Percentiles rank a stretch among this genome's conserved stretches.
These are phyloP conservation scores for Pestalotiopsis sp. DNA, from an alignment of 2,329 filamentous ascomycete species.

Conservation along the genomic window DNA sequence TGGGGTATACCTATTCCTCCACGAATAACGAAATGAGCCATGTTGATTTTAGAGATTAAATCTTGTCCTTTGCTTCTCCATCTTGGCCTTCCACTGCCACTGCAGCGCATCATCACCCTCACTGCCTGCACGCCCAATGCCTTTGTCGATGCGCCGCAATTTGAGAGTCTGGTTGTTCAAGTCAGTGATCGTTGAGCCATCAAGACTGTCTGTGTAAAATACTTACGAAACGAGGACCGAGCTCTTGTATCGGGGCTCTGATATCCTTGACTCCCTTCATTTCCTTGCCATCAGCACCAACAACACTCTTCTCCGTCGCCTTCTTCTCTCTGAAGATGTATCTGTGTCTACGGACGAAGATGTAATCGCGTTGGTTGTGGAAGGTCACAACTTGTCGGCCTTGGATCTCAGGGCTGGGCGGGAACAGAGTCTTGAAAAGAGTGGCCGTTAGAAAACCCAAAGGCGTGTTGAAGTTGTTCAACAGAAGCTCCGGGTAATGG, in stretches of 20 bases:
- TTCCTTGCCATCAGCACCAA: conserved; percentile 78
- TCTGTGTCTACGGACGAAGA: conserved; percentile 60
- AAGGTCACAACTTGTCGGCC: conserved; percentile 90
- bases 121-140: conserved; percentile 71
- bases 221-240: conserved; percentile 64
- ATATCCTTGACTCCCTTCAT: conserved; percentile 86
- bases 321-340: conserved; percentile 93
- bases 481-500: conserved; percentile 85
- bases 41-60: conserved; percentile 76
- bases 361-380: conserved; percentile 69
- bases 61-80: conserved; percentile 91
- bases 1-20: neutral
- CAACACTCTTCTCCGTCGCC: conserved; percentile 82
- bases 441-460: conserved; percentile 86
- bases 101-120: conserved; percentile 76
- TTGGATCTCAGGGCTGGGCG: conserved; percentile 78
- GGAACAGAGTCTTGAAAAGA: conserved; percentile 80
- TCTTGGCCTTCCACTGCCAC: conserved; percentile 95
- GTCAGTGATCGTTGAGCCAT: neutral
- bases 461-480: conserved; percentile 95
- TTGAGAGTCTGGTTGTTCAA: conserved; percentile 65
- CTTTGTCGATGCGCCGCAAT: conserved; percentile 87
- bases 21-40: neutral
- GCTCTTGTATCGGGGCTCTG: conserved; percentile 84
- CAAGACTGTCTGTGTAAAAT: neutral